phyloP scores from a whole-genome alignment of 805 yeast genomes.

The Wickerhamiella australiensis region DNA sequence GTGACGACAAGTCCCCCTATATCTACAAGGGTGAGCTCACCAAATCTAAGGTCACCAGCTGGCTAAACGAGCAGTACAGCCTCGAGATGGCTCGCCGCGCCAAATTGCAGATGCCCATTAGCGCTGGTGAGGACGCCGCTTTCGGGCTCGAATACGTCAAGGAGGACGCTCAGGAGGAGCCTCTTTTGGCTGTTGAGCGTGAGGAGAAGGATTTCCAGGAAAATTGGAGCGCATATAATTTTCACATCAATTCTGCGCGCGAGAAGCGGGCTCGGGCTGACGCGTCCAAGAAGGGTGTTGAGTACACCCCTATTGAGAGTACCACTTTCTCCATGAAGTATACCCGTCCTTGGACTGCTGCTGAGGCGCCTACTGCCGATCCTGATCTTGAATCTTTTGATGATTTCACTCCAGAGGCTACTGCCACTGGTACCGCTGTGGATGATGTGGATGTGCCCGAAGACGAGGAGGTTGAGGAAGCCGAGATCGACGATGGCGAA shows the following conservation, averaged over 20 bases:
- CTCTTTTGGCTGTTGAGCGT: conserved; percentile 17
- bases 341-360: conserved; percentile 1
- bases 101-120: conserved; percentile 5
- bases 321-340: conserved; percentile 3
- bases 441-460: conserved; percentile 31
- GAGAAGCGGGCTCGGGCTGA: conserved; percentile 7
- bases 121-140: conserved; percentile 16
- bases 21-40: conserved; percentile 25
- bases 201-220: conserved; percentile 12
- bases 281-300: conserved; percentile 13
- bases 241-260: conserved; percentile 16
- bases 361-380: conserved; percentile 8
- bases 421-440: conserved; percentile 7
- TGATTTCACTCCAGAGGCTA: not conserved
- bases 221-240: conserved; percentile 8
- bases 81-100: conserved; percentile 21
- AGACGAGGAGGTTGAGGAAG: conserved; percentile 79
- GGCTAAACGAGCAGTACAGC: conserved; percentile 22
- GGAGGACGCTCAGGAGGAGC: conserved; percentile 21
- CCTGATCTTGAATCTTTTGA: conserved; percentile 6
- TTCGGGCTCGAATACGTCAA: conserved; percentile 20
- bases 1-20: conserved; percentile 20
- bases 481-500: conserved; percentile 35
- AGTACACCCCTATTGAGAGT: conserved; percentile 11
- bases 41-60: conserved; percentile 20